Base-by-base conservation (phyloP, 2,329 filamentous ascomycete genomes). In the Grosmannia clavigera region DNA sequence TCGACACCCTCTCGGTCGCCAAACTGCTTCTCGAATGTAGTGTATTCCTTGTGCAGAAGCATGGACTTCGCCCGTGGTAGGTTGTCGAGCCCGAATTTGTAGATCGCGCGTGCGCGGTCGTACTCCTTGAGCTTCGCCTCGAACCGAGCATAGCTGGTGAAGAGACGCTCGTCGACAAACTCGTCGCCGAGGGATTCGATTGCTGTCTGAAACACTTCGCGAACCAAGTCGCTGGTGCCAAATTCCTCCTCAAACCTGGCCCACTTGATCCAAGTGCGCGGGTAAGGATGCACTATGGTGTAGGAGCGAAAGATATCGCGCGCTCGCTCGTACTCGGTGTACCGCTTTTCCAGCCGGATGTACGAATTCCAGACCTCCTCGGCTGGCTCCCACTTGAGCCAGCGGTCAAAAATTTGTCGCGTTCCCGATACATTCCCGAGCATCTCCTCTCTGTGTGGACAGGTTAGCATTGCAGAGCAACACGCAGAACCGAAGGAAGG, bases 251-350 rank as follows among this genome's bases (percentile, higher is more conserved):
- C 94, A 66, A 97, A 99, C 63, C 89, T 88, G 62, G 92, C 87
- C 94, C 94, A 99, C 71, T 96, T 96, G 74, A 99, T 95, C 92
- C 92, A 99, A 69, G 96, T 97, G 68, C 88, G 84, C 27, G 94
- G 89, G 68, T 97, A 92, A 0, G 94, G 92, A 66, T 97, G 94
- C 10, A 97, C 89, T 62, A 92, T 81, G 1, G 91, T 96, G 68
- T 96, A 96, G 33, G 89, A 81, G 70, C 90, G 83, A 70, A 95
- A 97, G 65, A 99, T 92, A 53, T 87, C 85, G 48, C 94, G 81
- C n/a, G 92, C 92, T 61, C 91, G 80, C 62, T 96, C 90, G 68
- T 87, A 94, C 72, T 99, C 94, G 67, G 86, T 86, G 70, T 97
- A 97, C 61, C 94, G 80, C 78, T 95, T 96, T 77, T 99, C 94